Evolutionary conservation across 805 yeast genomes (phyloP).

Genomic region (Saturnispora sanitii): DNA sequence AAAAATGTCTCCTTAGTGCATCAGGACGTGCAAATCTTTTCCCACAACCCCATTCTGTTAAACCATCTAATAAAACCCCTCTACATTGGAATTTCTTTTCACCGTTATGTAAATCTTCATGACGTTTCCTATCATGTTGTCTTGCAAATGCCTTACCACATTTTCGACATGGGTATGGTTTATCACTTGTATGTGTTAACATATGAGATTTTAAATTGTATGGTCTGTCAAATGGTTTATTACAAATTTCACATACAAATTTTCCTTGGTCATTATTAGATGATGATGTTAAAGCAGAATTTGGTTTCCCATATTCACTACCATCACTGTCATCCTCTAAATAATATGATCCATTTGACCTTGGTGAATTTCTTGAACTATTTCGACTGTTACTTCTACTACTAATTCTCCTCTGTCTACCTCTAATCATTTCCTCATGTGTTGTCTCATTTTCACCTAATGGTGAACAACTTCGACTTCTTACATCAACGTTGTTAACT

Average conservation of each 20-base stretch:
- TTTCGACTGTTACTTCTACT: not conserved
- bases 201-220: constrained; percentile 87
- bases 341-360: not conserved
- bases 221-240: constrained; percentile 39
- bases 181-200: constrained; percentile 71
- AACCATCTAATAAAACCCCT: constrained; percentile 44
- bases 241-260: constrained; percentile 34
- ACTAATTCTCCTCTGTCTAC: constrained; percentile 5
- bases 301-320: constrained; percentile 31
- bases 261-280: constrained; percentile 18
- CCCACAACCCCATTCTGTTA: constrained; percentile 73
- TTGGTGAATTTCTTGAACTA: not conserved
- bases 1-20: constrained; percentile 69
- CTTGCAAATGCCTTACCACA: constrained; percentile 16
- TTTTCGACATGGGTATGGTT: constrained; percentile 46
- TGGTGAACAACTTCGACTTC: not conserved
- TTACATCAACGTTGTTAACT: not conserved
- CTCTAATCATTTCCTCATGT: constrained; percentile 10
- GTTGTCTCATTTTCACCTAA: not conserved
- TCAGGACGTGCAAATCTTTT: constrained; percentile 72
- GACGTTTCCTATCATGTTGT: constrained; percentile 7
- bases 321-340: constrained; percentile 31
- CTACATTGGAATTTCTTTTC: constrained; percentile 66
- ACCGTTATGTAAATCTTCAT: constrained; percentile 53
- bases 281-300: constrained; percentile 21